A percentile compares a stretch with the other conserved stretches of the same genome.
Conservation (phyloP, 1,284 basidiomycete species). For the Microbotryum lychnidis-dioicae region DNA sequence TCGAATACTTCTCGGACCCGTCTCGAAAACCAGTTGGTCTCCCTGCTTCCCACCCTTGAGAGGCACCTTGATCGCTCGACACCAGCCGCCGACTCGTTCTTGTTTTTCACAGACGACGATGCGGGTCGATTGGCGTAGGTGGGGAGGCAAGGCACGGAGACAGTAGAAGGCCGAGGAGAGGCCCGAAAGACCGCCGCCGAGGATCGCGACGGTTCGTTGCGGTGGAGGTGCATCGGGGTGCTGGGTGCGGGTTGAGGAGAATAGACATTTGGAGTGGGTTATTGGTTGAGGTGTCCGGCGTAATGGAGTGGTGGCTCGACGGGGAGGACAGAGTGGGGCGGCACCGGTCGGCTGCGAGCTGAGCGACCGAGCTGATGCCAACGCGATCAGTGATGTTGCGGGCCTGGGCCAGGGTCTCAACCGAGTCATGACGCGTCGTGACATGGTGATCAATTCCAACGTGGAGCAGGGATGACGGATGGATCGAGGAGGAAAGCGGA, state of each 20-base stretch:
- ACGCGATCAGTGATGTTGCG: too few relatives aligned
- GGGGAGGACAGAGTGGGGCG: too few relatives aligned
- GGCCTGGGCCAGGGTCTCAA: too few relatives aligned
- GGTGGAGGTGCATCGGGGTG: not conserved
- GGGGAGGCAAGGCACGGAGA: conserved; percentile 54
- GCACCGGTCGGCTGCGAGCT: too few relatives aligned
- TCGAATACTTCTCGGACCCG: conserved; percentile 71
- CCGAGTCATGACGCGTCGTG: too few relatives aligned
- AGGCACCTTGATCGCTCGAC: conserved; percentile 51
- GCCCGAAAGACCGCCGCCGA: conserved; percentile 76
- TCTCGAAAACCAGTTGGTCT: conserved; percentile 58
- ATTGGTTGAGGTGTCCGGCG: too few relatives aligned
- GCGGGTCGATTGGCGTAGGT: conserved; percentile 32
- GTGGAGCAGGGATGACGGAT: too few relatives aligned
- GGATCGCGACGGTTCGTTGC: conserved; percentile 49
- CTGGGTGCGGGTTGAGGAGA: too few relatives aligned
- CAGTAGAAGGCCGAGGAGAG: conserved; percentile 73
- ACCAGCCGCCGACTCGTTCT: conserved; percentile 71
- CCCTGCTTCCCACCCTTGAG: conserved; percentile 38
- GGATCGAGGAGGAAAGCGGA: too few relatives aligned
- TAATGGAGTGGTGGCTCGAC: too few relatives aligned
- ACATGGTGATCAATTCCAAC: too few relatives aligned
- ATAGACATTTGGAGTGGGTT: not conserved
- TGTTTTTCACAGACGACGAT: conserved; percentile 65
- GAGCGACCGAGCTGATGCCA: too few relatives aligned